Evolutionary conservation across 805 yeast genomes (phyloP), one percentile per base, ranked within the genome.

Genomic region (Cyberlindnera veronae): DNA sequence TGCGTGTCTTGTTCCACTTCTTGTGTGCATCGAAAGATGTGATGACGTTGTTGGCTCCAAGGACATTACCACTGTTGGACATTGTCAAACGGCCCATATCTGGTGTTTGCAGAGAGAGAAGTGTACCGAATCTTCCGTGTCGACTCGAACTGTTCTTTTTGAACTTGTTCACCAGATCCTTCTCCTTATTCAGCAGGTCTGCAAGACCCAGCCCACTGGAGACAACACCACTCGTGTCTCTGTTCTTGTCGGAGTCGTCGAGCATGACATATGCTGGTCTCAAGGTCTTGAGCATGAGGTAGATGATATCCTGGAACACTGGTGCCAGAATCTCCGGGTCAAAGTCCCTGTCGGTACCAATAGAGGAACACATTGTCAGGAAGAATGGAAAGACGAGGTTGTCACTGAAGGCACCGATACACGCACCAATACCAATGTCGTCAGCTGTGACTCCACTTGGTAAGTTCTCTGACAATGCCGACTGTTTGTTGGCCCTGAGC

Each of bases 111-210:
- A 91, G 69, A 2, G 95, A 81, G 10, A 89, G 61, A 46, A 90
- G 66, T 0, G 97, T 81, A 1, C 99, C 99, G 66, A 91, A 91
- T 38, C 95, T 72, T 3, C 93, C 90, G 57, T 91, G 99, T 34
- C 99, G 72, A 1, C 87, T 71, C 1, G 85, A 74, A 2, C 79
- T 67, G 38, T 69, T 63, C 58, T 72, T 74, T 21, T 68, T 66
- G 35, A 78, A 70, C 24, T 60, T 55, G 29, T 64, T 67, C 42
- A 75, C 77, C 44, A 81, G 57, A 23, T 70, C 69, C 16, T 72
- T 68, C 54, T 91, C 97, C 39, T 72, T 72, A 2, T 67, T 64
- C n/a, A 88, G 64, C 7, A 86, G 57, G 16, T 71, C 74, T 6
- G 49, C 42, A 9, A 53, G 50, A 8, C 37, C 48, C 12, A 35